A percentile compares a stretch with the other conserved stretches of the same genome.
Evolutionary conservation across 176 grass and related monocot genomes (phyloP).

Genomic region (Chloris gayana): DNA sequence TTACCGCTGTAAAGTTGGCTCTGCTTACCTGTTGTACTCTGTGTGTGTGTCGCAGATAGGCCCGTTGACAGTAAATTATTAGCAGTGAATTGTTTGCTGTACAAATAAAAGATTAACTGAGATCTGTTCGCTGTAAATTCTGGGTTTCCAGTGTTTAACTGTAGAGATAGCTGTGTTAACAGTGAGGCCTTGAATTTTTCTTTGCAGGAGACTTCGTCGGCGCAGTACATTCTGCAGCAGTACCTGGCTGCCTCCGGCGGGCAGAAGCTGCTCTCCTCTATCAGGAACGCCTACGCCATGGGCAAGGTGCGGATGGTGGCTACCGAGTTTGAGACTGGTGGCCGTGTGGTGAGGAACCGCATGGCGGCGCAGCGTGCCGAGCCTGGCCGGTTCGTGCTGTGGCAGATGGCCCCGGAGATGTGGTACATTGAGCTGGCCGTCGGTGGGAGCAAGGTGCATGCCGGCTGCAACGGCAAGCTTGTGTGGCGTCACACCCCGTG

Average conservation of each 20-base stretch:
- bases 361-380: conserved; percentile 47
- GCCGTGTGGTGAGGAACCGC: conserved; percentile 70
- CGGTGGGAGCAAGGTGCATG: conserved; percentile 84
- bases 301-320: conserved; percentile 80
- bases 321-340: conserved; percentile 67
- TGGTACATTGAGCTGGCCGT: conserved; percentile 91
- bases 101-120: conserved; percentile 29
- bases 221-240: conserved; percentile 93
- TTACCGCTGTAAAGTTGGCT: conserved; percentile 24
- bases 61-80: not conserved
- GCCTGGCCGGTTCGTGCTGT: conserved; percentile 80
- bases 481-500: conserved; percentile 91
- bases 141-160: not conserved
- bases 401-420: conserved; percentile 93
- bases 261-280: conserved; percentile 59
- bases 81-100: not conserved
- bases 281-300: conserved; percentile 70
- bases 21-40: conserved; percentile 30
- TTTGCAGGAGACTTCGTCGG: conserved; percentile 85
- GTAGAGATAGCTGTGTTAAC: conserved; percentile 1
- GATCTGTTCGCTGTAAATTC: conserved; percentile 29
- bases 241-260: conserved; percentile 82
- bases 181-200: conserved; percentile 25
- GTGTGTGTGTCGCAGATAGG: not conserved
- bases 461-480: conserved; percentile 76